A percentile compares a stretch with the other conserved stretches of the same genome.
Conservation (phyloP, 345 rosid species). For the Sisymbrium irio region DNA sequence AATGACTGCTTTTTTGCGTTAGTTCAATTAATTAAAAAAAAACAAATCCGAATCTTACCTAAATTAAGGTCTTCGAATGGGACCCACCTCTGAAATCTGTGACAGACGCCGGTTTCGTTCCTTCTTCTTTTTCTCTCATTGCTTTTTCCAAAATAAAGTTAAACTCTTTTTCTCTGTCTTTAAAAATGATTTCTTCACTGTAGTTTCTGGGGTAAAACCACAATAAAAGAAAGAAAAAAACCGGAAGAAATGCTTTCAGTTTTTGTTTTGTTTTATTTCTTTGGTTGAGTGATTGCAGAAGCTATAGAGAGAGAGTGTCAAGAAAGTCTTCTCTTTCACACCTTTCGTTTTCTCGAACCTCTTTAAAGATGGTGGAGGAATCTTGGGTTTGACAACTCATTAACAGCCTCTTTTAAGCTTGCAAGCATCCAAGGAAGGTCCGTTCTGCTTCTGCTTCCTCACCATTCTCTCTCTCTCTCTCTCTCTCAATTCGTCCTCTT, state of each 20-base stretch:
- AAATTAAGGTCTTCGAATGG: constrained; percentile 56
- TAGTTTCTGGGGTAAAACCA: neutral
- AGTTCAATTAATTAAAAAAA: neutral
- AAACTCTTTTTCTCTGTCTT: neutral
- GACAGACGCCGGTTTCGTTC: constrained; percentile 69
- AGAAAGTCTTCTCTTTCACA: constrained; percentile 79
- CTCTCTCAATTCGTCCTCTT: constrained; percentile 16
- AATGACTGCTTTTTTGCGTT: neutral
- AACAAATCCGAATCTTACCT: neutral
- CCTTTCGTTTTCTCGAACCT: constrained; percentile 52
- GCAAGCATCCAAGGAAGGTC: constrained; percentile 46
- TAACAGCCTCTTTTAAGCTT: constrained; percentile 21
- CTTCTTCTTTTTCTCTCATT: constrained; percentile 3
- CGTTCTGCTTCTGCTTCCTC: constrained; percentile 25
- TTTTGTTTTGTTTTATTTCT: constrained; percentile 36
- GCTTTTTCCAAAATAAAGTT: constrained; percentile 13
- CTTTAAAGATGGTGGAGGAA: constrained; percentile 43
- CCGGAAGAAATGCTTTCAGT: constrained; percentile 23
- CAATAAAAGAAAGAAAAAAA: neutral
- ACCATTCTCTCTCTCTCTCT: constrained; percentile 11
- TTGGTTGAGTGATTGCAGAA: constrained; percentile 51
- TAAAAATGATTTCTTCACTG: constrained; percentile 10
- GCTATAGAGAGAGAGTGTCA: constrained; percentile 20
- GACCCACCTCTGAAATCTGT: constrained; percentile 61
- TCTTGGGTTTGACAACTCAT: constrained; percentile 61